These are phyloP conservation scores for Yamadazyma triangularis DNA, from an alignment of 1,139 yeast genomes.

Conservation along the genomic window DNA sequence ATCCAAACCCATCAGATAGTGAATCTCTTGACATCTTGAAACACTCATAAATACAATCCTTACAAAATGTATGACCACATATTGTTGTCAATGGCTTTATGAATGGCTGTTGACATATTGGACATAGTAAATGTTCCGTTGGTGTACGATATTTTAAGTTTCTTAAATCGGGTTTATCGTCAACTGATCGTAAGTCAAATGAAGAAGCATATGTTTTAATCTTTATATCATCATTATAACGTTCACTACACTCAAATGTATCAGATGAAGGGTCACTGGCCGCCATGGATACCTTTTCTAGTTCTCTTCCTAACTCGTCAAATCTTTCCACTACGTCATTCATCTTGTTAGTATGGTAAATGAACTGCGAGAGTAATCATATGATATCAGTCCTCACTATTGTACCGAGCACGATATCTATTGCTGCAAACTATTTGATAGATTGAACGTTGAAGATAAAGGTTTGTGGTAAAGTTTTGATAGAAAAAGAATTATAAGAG, in stretches of 20 bases:
- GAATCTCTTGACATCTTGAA: constrained; percentile 26
- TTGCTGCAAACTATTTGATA: too few species aligned
- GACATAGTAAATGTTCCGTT: constrained; percentile 55
- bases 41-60: constrained; percentile 47
- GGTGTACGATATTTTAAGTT: constrained; percentile 28
- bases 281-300: background rate
- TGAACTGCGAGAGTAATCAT: too few species aligned
- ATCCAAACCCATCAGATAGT: constrained; percentile 20
- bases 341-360: background rate
- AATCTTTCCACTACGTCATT: background rate
- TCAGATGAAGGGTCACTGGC: background rate
- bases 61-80: constrained; percentile 61
- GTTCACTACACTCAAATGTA: background rate
- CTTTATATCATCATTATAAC: background rate
- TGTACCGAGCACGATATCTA: too few species aligned
- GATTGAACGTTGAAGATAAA: too few species aligned
- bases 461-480: too few species aligned
- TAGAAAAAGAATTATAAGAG: too few species aligned
- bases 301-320: background rate
- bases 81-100: constrained; percentile 50
- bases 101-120: constrained; percentile 57
- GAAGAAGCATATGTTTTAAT: constrained; percentile 1
- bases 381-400: too few species aligned
- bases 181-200: background rate
- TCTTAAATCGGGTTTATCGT: constrained; percentile 29